phyloP scores from a whole-genome alignment of 73 alveolate species.

The Paramecium sexaurelia region DNA sequence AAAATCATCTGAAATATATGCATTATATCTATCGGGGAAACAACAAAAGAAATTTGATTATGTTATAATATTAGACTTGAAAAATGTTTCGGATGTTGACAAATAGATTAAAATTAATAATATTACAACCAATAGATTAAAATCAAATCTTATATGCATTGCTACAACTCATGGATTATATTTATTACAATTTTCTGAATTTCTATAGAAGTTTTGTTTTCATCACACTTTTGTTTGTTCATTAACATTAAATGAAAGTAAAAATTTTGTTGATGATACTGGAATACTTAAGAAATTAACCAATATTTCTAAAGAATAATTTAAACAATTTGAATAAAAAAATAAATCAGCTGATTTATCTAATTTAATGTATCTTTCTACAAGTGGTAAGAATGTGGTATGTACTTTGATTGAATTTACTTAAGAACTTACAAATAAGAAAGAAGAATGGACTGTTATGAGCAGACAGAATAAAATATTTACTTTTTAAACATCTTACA shows the following conservation, averaged over 20 bases:
- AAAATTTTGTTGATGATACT: conserved; percentile 31
- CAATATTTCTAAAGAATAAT: background rate
- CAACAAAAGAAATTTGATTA: conserved; percentile 31
- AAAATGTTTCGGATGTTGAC: conserved; percentile 1
- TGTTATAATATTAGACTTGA: background rate
- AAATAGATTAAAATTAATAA: background rate
- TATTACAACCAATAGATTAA: background rate
- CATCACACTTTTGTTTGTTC: conserved; percentile 38
- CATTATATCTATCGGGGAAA: background rate
- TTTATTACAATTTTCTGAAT: background rate
- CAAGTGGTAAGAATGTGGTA: background rate
- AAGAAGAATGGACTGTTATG: conserved; percentile 47
- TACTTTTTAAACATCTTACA: background rate
- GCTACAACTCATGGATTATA: conserved; percentile 37
- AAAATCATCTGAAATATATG: conserved; percentile 27
- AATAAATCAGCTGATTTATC: conserved; percentile 14
- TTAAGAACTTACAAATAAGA: conserved; percentile 25
- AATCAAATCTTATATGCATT: background rate
- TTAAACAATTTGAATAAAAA: background rate
- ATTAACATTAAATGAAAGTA: conserved; percentile 24
- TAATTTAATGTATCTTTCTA: background rate
- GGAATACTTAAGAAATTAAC: background rate
- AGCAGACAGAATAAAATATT: conserved; percentile 12
- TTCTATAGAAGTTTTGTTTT: background rate
- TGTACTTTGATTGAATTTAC: conserved; percentile 14